Evolutionary conservation across 176 grass and related monocot species (phyloP), one percentile per base, ranked within the genome.

Genomic region (sorghum (Sorghum bicolor)): DNA sequence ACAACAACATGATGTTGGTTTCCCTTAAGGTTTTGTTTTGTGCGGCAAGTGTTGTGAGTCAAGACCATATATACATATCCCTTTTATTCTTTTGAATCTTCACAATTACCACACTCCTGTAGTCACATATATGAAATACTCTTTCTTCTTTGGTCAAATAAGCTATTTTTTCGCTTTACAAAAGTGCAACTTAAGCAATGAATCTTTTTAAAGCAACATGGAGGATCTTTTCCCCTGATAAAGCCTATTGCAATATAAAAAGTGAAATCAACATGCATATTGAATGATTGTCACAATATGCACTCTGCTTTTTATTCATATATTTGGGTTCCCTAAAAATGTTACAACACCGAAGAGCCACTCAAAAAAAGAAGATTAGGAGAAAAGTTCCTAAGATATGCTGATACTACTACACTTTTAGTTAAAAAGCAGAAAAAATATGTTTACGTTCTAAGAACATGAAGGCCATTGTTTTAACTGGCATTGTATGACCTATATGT

Each of bases 1-100:
- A 17, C 53, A 55, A 67, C 47, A 72, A 63, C 53, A 64, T 10
- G 48, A 33, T 44, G 36, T 25, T 70, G 31, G 25, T 70, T 65
- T 66, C 64, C 64, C 77, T 85, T 65, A 61, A 60, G 45, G 11
- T 85, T 85, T 78, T 45, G 12, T 60, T 79, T 79, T 79, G 45
- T 24, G 28, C 29, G 22, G 20, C 16, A 72, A 70, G 30, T 62
- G 34, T 71, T 72, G 57, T 31, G 25, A 86, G 38, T 86, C 70
- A 64, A 82, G 60, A 70, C 1, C 20, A 12, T 64, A 20, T 12
- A 29, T 62, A 50, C 66, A 62, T 55, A 61, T 37, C 22, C 12
- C 20, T 70, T 67, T 77, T 29, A 30, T 67, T 52, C 30, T 67
- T 66, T 36, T 32, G 63, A 67, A 84, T 66, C 10, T 76, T n/a